Evolutionary conservation across 805 yeast species (phyloP).

Genomic region (Soucietia sequanensis): DNA sequence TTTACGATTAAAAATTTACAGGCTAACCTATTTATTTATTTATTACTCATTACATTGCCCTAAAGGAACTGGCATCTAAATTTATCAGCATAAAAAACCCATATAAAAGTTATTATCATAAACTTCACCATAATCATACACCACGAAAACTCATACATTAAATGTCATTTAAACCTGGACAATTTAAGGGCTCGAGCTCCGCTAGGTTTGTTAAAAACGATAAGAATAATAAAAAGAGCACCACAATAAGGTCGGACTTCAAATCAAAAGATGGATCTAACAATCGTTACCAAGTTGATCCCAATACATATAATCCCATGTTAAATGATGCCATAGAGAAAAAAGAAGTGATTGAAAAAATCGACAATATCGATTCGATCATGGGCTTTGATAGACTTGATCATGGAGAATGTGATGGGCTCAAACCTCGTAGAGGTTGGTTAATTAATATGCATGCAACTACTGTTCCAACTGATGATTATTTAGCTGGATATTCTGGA

Average conservation of each 20-base stretch:
- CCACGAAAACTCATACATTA: too few relatives aligned
- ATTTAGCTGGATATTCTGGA: conserved; percentile 72
- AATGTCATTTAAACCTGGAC: too few relatives aligned
- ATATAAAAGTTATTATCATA: too few relatives aligned
- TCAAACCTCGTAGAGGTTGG: conserved; percentile 74
- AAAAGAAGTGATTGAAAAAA: conserved; percentile 53
- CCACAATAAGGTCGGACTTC: conserved; percentile 20
- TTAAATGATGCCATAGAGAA: conserved; percentile 39
- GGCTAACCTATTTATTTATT: too few relatives aligned
- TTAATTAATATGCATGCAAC: conserved; percentile 92
- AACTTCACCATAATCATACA: too few relatives aligned
- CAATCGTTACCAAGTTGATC: conserved; percentile 16
- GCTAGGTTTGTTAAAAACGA: conserved; percentile 52
- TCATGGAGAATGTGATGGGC: conserved; percentile 57
- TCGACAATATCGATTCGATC: conserved; percentile 68
- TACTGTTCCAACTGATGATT: conserved; percentile 57
- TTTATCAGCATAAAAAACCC: too few relatives aligned
- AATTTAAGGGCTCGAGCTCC: conserved; percentile 48
- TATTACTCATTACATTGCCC: too few relatives aligned
- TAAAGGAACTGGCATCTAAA: too few relatives aligned
- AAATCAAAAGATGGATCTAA: conserved; percentile 13
- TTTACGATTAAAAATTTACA: too few relatives aligned
- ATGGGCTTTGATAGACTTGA: conserved; percentile 89
- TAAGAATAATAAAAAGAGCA: conserved; percentile 8
- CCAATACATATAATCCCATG: conserved; percentile 30